Evolutionary conservation across 108 stramenopile species (phyloP), one percentile per base, ranked within the genome.

Genomic region (Bacterosira constricta): DNA sequence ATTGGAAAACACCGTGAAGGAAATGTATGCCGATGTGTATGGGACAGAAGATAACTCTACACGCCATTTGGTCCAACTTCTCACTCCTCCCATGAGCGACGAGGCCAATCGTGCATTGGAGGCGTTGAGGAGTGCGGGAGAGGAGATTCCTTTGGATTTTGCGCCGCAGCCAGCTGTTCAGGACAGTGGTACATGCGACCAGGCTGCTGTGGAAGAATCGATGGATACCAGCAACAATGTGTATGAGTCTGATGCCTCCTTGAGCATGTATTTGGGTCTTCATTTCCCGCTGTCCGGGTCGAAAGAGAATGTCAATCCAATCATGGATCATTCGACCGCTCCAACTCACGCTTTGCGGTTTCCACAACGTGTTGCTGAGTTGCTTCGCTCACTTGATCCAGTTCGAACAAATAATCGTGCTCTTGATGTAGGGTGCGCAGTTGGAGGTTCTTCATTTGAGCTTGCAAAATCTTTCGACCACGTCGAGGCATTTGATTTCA

Each of bases 371-470:
- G 83, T 85, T 41, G 87, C 86, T 31, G 25, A 66, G 31, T 62
- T 85, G 35, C 50, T 84, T 47, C 29, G 30, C 7, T 63, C 73
- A n/a, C 66, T 83, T 25, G 57, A 69, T 18, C 85, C 85, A 23
- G 63, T 63, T 66, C 44, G 13, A 26, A 80, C 44, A 17, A 83
- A 69, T 49, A 83, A 76, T 66, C 66, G 47, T 45, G 85, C 80
- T 9, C 46, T 97, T 36, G 95, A 96, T 70, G 71, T 97, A 45
- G 95, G 95, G 21, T 96, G 96, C 63, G 89, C 95, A 18, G 95
- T 95, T 4, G 96, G 95, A 34, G 96, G 95, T 10, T 71, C 87
- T 10, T 81, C 92, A 10, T 91, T 96, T 45, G 90, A 90, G 42
- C 80, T 96, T 46, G 91, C 95, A n/a, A 86, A 76, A 59, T 35